Base-by-base conservation (phyloP, 2,329 filamentous ascomycete genomes). In the Erysiphe neolycopersici region DNA sequence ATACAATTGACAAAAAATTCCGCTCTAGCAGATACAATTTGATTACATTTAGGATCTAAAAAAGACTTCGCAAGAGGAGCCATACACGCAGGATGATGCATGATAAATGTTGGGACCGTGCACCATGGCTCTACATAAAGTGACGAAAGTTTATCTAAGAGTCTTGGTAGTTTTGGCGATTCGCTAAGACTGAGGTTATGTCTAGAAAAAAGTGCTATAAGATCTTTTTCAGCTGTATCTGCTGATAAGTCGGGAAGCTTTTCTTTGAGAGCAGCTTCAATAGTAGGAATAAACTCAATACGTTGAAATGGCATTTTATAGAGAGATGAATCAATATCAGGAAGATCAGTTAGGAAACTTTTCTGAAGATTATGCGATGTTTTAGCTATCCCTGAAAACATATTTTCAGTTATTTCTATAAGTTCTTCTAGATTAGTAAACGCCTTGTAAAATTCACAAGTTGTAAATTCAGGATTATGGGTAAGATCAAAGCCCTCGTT, bases 381-480 rank as follows among this genome's bases (percentile, higher is more conserved):
- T 14, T 59, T 52, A 10, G 71, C 68, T 14, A 85, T 63, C 16
- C 68, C 65, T 31, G 57, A 62, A 30, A 94, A 60, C 41, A 95
- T 60, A 13, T 67, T 62, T 57, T 89, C 79, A 0, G 87, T 95
- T 56, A 75, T 71, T 17, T 60, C 56, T 54, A 92, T 84, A 42
- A 95, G 63, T 37, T 80, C 71, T 32, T 74, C 63, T 0, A 94
- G 67, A 49, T 77, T 79, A 47, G 78, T 74, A 54, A 85, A 91
- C 2, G 85, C 77, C 47, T 79, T 76, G 61, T 98, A 98, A 61
- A 93, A 95, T 61, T 98, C 89, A 64, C 87, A 95, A 47, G 82
- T 95, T 38, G 81, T 89, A 61, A 95, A 98, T 57, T 98, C 89
- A 0, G 89, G 87, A 56, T 98, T 98, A 58, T 98, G 89, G 0